Base-by-base conservation (phyloP, 345 rosid genomes). In the Camelina laxa region DNA sequence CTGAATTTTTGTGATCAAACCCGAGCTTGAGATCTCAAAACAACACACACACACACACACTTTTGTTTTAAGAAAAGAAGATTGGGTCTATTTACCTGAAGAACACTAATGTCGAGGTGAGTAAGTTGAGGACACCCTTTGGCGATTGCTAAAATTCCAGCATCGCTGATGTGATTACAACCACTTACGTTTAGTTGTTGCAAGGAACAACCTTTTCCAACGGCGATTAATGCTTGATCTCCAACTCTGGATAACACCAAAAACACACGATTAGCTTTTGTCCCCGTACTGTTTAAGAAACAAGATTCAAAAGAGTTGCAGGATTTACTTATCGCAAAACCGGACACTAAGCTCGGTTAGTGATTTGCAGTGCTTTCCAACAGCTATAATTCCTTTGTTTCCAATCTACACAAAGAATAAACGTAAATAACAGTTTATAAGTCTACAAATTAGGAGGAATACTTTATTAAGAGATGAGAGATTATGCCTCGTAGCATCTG, bases 341-440 rank as follows among this genome's bases (percentile, higher is more conserved):
- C 89, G 89, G 53, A 93, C 85, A 84, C 92, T 91, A 69, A 93
- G 96, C 73, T 91, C 97, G 5, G 78, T 82, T 47, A 93, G 94
- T 69, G 84, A 85, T 76, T 84, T 85, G 69, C 96, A 91, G 74
- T 91, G 38, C 83, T 87, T 84, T 59, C 97, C 97, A 72, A 93
- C 65, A 33, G 97, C 96, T 36, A 87, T 47, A 50, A 93, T 84
- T 69, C 91, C 98, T 80, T 79, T 88, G 87, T 84, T 85, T 61
- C 98, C 98, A 73, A 93, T 72, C 98, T 93, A 78, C 58, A 39
- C 54, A 39, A 70, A 44, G 8, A 45, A 50, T 2, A 27, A 6
- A 13, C 44, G 22, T 7, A 53, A 42, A 55, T 55, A 27, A 69
- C 31, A 69, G 19, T 67, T 62, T 1, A 13, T 39, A 22, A 65